These are phyloP conservation scores for Cladorrhinum samala DNA, from an alignment of 495 filamentous ascomycete species.

Conservation along the genomic window DNA sequence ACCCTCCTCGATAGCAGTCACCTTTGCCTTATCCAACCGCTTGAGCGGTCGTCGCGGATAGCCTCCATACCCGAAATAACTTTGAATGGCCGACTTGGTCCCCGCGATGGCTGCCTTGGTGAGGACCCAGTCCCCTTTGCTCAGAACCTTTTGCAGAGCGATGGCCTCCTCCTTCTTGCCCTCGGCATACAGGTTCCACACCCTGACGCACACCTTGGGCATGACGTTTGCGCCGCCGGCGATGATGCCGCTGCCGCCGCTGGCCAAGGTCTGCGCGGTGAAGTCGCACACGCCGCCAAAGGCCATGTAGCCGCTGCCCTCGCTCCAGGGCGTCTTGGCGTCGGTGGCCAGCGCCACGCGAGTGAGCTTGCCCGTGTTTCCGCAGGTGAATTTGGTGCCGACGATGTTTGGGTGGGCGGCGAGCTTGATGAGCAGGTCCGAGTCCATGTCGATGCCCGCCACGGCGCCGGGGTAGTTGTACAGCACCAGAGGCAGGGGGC, in stretches of 20 bases:
- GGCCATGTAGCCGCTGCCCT: constrained; percentile 71
- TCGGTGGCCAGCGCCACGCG: constrained; percentile 72
- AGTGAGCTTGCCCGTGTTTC: constrained; percentile 82
- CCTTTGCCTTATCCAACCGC: constrained; percentile 54
- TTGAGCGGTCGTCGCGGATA: constrained; percentile 68
- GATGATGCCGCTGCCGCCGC: constrained; percentile 77
- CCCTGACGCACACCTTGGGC: constrained; percentile 71
- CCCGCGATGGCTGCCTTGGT: constrained; percentile 82
- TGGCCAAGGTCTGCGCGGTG: constrained; percentile 71
- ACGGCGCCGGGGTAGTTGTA: constrained; percentile 93
- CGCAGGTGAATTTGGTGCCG: constrained; percentile 88
- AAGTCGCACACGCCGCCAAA: constrained; percentile 89
- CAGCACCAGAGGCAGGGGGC: constrained; percentile 71
- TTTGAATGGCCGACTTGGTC: constrained; percentile 78
- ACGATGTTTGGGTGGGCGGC: constrained; percentile 78
- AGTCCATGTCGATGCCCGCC: constrained; percentile 89
- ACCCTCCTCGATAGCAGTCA: constrained; percentile 60
- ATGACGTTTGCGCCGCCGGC: constrained; percentile 83
- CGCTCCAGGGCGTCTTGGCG: constrained; percentile 60
- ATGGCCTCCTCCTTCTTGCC: constrained; percentile 70
- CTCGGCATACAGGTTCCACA: constrained; percentile 72
- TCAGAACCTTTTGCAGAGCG: constrained; percentile 63
- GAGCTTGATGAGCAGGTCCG: constrained; percentile 75
- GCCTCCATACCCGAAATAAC: constrained; percentile 79
- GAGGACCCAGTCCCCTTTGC: constrained; percentile 76